These are phyloP conservation scores for Dioscorea zingiberensis DNA, from an alignment of 106 monocot genomes.

Conservation along the genomic window DNA sequence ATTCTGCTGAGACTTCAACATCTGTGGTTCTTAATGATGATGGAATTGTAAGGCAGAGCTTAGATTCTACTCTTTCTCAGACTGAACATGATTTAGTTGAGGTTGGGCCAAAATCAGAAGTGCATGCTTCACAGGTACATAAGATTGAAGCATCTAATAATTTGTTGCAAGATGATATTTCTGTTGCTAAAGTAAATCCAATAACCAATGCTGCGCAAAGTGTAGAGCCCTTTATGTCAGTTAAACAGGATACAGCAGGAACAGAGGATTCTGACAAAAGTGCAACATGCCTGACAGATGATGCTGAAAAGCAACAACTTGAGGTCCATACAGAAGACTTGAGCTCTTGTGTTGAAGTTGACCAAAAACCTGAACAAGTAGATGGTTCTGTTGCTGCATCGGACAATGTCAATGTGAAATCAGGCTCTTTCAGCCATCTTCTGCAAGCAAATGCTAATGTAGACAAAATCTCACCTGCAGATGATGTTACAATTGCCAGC, in stretches of 20 bases:
- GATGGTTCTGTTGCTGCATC: background rate
- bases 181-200: conserved; percentile 12
- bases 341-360: background rate
- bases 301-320: conserved; percentile 4
- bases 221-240: background rate
- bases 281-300: background rate
- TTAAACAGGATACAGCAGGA: conserved; percentile 6
- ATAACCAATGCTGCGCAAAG: background rate
- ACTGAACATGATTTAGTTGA: background rate
- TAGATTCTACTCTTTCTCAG: conserved; percentile 4
- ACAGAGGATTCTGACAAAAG: no score
- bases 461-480: background rate
- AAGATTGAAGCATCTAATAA: conserved; percentile 7
- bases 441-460: conserved; percentile 7
- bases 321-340: background rate
- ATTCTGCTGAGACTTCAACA: background rate
- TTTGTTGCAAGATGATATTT: background rate
- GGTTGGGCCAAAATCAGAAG: conserved; percentile 7
- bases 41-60: background rate
- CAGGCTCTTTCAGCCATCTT: background rate
- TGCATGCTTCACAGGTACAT: background rate
- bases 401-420: no score
- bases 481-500: background rate
- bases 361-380: background rate
- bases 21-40: conserved; percentile 7